Evolutionary conservation across 352 stramenopile species (phyloP).

Genomic region (Peronospora destructor): DNA sequence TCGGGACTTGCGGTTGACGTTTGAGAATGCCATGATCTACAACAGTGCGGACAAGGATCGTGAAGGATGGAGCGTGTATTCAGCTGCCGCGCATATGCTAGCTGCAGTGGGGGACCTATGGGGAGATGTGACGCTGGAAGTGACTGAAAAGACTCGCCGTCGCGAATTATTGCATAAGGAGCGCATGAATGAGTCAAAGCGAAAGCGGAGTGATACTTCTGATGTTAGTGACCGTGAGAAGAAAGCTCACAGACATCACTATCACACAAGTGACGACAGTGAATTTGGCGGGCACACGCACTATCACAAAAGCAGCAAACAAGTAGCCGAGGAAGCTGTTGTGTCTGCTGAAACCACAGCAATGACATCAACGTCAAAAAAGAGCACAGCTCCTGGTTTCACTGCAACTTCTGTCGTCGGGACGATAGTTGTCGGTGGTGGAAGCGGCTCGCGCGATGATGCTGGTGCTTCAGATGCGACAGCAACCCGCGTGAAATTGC

Average conservation of each 20-base stretch:
- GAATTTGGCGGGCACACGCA: slow-evolving; percentile 21
- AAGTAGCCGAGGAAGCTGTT: slow-evolving; percentile 8
- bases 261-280: slow-evolving; percentile 8
- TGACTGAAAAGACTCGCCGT: slow-evolving; percentile 61
- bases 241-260: slow-evolving; percentile 23
- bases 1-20: slow-evolving; percentile 67
- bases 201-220: slow-evolving; percentile 32
- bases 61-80: slow-evolving; percentile 77
- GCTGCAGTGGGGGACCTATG: slow-evolving; percentile 66
- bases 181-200: slow-evolving; percentile 52
- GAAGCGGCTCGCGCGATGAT: slow-evolving; percentile 26
- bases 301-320: slow-evolving; percentile 27
- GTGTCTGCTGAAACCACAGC: slow-evolving; percentile 1
- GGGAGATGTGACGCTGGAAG: slow-evolving; percentile 73
- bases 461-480: slow-evolving; percentile 24
- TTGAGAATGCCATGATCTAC: slow-evolving; percentile 80
- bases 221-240: slow-evolving; percentile 31
- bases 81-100: slow-evolving; percentile 66
- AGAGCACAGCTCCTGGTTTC: slow-evolving; percentile 9
- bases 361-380: slow-evolving; percentile 5
- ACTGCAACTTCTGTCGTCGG: slow-evolving; percentile 28
- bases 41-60: slow-evolving; percentile 76
- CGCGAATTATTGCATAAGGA: slow-evolving; percentile 71
- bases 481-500: slow-evolving; percentile 51
- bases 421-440: slow-evolving; percentile 27